Evolutionary conservation across 139 green algal genomes (phyloP), one percentile per base, ranked within the genome.

Genomic region (Auxenochlorella protothecoides): DNA sequence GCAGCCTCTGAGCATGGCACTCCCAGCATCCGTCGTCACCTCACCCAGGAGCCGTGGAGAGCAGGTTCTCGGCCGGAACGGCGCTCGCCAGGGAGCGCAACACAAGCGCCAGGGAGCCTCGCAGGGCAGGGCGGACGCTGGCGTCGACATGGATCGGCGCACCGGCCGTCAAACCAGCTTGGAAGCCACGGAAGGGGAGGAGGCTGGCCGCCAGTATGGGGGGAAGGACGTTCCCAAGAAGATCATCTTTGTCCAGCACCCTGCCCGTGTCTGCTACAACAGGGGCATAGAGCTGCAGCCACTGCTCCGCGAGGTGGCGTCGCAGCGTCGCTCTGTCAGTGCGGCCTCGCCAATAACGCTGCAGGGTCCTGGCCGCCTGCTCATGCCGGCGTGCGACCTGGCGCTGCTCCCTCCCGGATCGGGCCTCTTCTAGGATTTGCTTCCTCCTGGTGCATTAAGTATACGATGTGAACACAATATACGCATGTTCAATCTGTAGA

Each of bases 101-200:
- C 63, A 89, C 65, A 66, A 87, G 72, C 6, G 82, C 82, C 53
- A 89, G 69, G 14, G 60, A 62, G 16, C 76, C 83, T 13, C 83
- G 74, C 59, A 83, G 52, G 62, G 57, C 55, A n/a, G 74, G 27
- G 27, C 27, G 27, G 27, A 44, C 27, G 27, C 27, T 44, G 27
- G 27, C 27, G 27, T 44, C 27, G 27, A 44, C 27, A 44, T 44
- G 27, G 27, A 44, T 44, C 27, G 27, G 27, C 27, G 27, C 27
- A 44, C 27, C 27, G 27, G 27, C 27, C 27, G 27, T 44, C 27
- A 44, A 44, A 44, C 27, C 27, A 44, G 27, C 27, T 44, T 44
- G 27, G 1, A 44, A 44, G 27, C 27, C 27, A 44, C 27, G 27
- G 27, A 44, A 44, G 27, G 27, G 27, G 27, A 44, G 27, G 27